A percentile compares a stretch with the other conserved stretches of the same genome.
Evolutionary conservation across 495 filamentous ascomycete genomes (phyloP).

Genomic region (Penicillium tannophilum): DNA sequence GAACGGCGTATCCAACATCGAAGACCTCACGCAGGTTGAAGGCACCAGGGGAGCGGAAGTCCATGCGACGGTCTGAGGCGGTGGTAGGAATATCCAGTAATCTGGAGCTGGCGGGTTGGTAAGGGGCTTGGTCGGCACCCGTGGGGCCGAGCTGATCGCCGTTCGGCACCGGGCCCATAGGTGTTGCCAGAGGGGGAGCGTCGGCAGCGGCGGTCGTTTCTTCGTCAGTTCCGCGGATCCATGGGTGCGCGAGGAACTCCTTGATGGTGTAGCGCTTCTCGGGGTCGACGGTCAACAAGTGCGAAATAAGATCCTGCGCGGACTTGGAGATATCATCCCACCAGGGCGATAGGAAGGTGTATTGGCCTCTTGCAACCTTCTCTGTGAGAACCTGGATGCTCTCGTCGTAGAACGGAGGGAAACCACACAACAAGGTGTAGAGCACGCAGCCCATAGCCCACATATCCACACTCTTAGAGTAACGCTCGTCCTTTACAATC

Average conservation of each 20-base stretch:
- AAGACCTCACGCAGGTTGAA: constrained; percentile 97
- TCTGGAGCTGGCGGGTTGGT: constrained; percentile 46
- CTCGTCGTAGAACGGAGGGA: constrained; percentile 98
- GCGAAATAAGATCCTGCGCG: constrained; percentile 90
- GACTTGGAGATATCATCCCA: constrained; percentile 98
- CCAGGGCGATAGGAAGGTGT: constrained; percentile 97
- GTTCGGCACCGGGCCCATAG: constrained; percentile 48
- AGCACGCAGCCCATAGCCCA: constrained; percentile 97
- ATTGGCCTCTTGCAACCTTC: constrained; percentile 95
- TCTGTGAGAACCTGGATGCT: constrained; percentile 96
- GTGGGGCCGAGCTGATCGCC: constrained; percentile 36
- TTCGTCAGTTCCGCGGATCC: constrained; percentile 82
- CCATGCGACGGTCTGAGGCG: constrained; percentile 67
- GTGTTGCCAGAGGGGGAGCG: constrained; percentile 76
- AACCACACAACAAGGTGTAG: constrained; percentile 94
- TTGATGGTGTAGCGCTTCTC: constrained; percentile 87
- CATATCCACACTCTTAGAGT: constrained; percentile 99
- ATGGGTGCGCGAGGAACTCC: constrained; percentile 88
- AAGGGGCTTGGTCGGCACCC: constrained; percentile 43
- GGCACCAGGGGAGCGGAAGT: constrained; percentile 94
- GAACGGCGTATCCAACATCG: constrained; percentile 94
- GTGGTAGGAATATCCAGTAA: constrained; percentile 52
- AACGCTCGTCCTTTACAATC: constrained; percentile 98
- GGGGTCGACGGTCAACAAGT: constrained; percentile 90
- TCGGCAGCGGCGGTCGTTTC: constrained; percentile 71